Conservation (phyloP, 129 eudicot species). For the Lactuca saligna region DNA sequence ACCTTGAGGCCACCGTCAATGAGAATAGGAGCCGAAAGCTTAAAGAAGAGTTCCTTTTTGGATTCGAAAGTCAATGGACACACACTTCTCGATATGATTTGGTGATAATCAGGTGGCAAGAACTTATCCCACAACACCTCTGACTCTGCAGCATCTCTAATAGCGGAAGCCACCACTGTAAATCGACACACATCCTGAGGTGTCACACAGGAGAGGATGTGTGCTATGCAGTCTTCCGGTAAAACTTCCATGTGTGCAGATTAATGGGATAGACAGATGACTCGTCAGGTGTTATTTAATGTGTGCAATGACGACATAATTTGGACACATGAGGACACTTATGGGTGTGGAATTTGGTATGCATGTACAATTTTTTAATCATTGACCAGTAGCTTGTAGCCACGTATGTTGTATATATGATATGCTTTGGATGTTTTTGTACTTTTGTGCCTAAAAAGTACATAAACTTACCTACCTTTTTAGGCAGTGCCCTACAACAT, state of each 20-base stretch:
- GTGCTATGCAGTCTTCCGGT: constrained; percentile 53
- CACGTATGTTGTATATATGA: not conserved
- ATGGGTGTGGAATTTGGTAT: not conserved
- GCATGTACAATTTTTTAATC: not conserved
- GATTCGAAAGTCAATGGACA: constrained; percentile 27
- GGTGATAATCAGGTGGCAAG: constrained; percentile 43
- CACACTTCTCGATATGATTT: constrained; percentile 32
- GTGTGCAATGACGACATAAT: constrained; percentile 14
- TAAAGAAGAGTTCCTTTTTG: constrained; percentile 43
- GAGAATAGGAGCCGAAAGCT: constrained; percentile 30
- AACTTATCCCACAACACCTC: constrained; percentile 43
- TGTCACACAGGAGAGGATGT: constrained; percentile 43
- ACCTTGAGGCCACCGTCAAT: constrained; percentile 42
- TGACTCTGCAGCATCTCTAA: not conserved
- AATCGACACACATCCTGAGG: constrained; percentile 39
- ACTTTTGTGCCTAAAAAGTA: not conserved
- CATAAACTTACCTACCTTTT: not conserved
- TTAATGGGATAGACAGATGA: not conserved
- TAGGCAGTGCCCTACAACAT: not conserved
- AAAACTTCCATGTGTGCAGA: constrained; percentile 33
- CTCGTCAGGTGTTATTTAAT: not conserved
- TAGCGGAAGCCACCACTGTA: not conserved
- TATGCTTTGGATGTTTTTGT: not conserved
- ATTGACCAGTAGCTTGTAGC: not conserved
- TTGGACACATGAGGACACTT: constrained; percentile 5